Evolutionary conservation across 2,329 filamentous ascomycete species (phyloP).

Genomic region (Trichoderma atrobrunneum): DNA sequence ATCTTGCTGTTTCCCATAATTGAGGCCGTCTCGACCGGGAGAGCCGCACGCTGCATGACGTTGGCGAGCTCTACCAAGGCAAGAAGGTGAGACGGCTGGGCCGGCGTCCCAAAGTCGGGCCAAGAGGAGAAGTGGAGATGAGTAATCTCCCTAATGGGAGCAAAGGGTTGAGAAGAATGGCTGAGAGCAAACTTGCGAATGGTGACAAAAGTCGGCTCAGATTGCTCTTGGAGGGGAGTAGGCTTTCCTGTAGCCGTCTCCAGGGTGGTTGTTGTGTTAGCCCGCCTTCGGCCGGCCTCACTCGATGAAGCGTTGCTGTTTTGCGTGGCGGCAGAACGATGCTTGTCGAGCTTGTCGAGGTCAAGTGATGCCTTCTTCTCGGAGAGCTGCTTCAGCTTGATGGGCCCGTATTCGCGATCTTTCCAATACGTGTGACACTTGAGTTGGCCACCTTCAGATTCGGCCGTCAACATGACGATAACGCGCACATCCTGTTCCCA

Average conservation of each 20-base stretch:
- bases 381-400: slow-evolving; percentile 72
- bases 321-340: slow-evolving; percentile 43
- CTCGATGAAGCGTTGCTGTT: slow-evolving; percentile 26
- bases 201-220: slow-evolving; percentile 71
- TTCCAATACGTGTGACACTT: slow-evolving; percentile 97
- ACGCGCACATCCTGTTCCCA: slow-evolving; percentile 97
- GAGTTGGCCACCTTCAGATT: slow-evolving; percentile 86
- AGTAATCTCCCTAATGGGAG: slow-evolving; percentile 85
- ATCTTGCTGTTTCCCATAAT: slow-evolving; percentile 33
- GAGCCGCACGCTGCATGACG: slow-evolving; percentile 61
- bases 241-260: slow-evolving; percentile 33
- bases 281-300: slow-evolving; percentile 49
- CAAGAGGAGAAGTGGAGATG: slow-evolving; percentile 94
- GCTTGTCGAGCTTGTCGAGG: slow-evolving; percentile 56
- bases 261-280: slow-evolving; percentile 51
- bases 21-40: slow-evolving; percentile 44
- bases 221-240: slow-evolving; percentile 28
- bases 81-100: slow-evolving; percentile 81
- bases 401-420: slow-evolving; percentile 69
- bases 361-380: slow-evolving; percentile 82
- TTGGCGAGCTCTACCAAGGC: slow-evolving; percentile 87
- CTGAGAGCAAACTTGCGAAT: slow-evolving; percentile 84
- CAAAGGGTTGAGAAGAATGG: slow-evolving; percentile 74
- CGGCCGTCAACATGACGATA: slow-evolving; percentile 94
- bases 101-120: slow-evolving; percentile 94